phyloP scores from a whole-genome alignment of 2,329 filamentous ascomycete species.

The Calonectria pseudoturangicola region DNA sequence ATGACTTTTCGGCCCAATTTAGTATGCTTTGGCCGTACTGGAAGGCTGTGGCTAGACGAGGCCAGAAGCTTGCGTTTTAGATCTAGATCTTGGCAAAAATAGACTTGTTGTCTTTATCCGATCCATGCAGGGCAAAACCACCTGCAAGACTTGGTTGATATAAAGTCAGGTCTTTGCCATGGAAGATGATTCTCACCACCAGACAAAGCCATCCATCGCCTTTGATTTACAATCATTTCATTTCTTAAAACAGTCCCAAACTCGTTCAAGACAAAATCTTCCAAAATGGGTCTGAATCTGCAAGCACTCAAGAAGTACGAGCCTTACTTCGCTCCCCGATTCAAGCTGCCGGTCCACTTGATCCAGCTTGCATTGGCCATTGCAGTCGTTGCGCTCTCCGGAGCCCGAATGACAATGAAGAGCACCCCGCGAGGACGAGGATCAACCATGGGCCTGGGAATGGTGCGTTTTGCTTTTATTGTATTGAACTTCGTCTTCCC shows the following conservation, averaged over 20 bases:
- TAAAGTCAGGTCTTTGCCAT: constrained; percentile 17
- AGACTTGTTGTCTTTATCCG: background rate
- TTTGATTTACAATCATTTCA: background rate
- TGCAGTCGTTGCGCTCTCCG: constrained; percentile 40
- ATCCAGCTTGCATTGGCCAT: constrained; percentile 27
- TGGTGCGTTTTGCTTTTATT: constrained; percentile 34
- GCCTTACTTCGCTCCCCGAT: constrained; percentile 29
- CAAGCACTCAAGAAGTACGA: constrained; percentile 21
- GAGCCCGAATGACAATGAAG: constrained; percentile 41
- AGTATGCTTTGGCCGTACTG: background rate
- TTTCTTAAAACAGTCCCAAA: background rate
- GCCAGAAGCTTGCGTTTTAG: background rate
- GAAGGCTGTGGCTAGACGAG: constrained; percentile 7
- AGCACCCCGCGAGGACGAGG: constrained; percentile 42
- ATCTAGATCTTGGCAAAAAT: constrained; percentile 21
- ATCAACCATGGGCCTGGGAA: constrained; percentile 46
- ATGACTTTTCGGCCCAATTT: background rate
- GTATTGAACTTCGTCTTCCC: background rate
- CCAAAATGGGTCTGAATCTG: background rate
- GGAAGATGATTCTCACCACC: background rate
- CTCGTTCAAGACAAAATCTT: background rate
- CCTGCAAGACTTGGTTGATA: background rate
- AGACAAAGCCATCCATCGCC: background rate
- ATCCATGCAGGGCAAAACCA: background rate
- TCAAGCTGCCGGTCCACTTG: constrained; percentile 32